Evolutionary conservation across 352 stramenopile genomes (phyloP).

Genomic region (Globisporangium cylindrosporum): DNA sequence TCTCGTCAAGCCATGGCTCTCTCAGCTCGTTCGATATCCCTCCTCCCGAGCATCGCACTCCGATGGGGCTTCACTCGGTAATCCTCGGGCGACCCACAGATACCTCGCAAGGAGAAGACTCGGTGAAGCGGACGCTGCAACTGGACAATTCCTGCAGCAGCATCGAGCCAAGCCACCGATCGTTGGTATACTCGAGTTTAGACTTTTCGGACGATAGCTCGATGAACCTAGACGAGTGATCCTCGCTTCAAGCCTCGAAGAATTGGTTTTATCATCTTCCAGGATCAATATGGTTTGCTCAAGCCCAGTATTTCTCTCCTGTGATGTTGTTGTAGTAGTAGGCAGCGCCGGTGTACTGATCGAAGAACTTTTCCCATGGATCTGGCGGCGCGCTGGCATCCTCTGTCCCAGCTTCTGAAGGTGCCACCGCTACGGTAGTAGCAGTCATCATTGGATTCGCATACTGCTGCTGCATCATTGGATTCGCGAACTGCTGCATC

Average conservation of each 20-base stretch:
- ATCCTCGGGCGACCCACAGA: slow-evolving; percentile 17
- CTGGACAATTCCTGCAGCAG: slow-evolving; percentile 75
- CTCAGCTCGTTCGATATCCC: slow-evolving; percentile 31
- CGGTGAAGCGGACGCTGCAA: slow-evolving; percentile 32
- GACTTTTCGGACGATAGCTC: slow-evolving; percentile 78
- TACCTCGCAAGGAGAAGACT: slow-evolving; percentile 25
- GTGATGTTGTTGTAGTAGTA: slow-evolving; percentile 91
- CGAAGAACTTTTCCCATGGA: slow-evolving; percentile 84
- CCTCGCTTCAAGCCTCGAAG: not conserved
- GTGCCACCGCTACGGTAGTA: not conserved
- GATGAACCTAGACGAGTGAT: slow-evolving; percentile 65
- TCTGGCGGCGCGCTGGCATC: slow-evolving; percentile 36
- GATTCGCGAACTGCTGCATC: slow-evolving; percentile 31
- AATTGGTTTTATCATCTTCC: not conserved
- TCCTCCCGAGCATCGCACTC: slow-evolving; percentile 24
- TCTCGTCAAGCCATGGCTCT: slow-evolving; percentile 37
- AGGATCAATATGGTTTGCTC: slow-evolving; percentile 3
- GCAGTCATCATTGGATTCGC: slow-evolving; percentile 20
- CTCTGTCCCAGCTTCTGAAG: not conserved
- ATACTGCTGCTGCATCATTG: slow-evolving; percentile 30
- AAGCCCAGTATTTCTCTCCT: slow-evolving; percentile 83
- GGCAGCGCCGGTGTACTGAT: slow-evolving; percentile 79
- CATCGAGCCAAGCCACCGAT: slow-evolving; percentile 58
- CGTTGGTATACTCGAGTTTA: slow-evolving; percentile 52
- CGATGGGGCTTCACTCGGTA: slow-evolving; percentile 36